These are phyloP conservation scores for Mucor circinelloides DNA, from an alignment of 371 early-diverging fungal genomes.

Conservation along the genomic window DNA sequence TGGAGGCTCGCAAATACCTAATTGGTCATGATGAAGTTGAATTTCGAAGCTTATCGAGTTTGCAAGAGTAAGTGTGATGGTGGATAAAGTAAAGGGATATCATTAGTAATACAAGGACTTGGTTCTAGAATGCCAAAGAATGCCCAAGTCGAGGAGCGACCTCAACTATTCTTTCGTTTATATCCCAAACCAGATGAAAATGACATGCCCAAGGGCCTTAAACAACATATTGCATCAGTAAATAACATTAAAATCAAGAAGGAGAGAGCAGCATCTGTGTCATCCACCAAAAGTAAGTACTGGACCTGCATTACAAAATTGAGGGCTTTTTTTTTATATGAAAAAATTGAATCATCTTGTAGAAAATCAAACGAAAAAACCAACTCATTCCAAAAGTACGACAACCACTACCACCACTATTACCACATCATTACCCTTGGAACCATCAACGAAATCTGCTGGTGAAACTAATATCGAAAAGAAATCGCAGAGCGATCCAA, in stretches of 20 bases:
- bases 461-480: neutral
- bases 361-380: neutral
- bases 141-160: neutral
- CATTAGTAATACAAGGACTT: neutral
- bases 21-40: constrained; percentile 11
- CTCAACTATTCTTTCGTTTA: constrained; percentile 6
- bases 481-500: constrained; percentile 13
- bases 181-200: neutral
- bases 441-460: neutral
- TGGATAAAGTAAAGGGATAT: neutral
- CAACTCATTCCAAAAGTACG: neutral
- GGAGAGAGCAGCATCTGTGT: neutral
- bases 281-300: neutral
- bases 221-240: neutral
- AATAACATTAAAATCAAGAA: neutral
- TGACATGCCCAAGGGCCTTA: neutral
- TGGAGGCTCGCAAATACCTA: constrained; percentile 16
- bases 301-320: neutral
- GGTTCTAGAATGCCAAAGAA: neutral
- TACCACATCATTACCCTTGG: neutral
- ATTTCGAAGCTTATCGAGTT: constrained; percentile 2
- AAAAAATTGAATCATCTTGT: neutral
- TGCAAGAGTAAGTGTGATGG: constrained; percentile 3
- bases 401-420: neutral
- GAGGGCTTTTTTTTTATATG: too few species aligned